Evolutionary conservation across 2,329 filamentous ascomycete genomes (phyloP), one percentile per base, ranked within the genome.

Genomic region (Exophiala aquamarina): DNA sequence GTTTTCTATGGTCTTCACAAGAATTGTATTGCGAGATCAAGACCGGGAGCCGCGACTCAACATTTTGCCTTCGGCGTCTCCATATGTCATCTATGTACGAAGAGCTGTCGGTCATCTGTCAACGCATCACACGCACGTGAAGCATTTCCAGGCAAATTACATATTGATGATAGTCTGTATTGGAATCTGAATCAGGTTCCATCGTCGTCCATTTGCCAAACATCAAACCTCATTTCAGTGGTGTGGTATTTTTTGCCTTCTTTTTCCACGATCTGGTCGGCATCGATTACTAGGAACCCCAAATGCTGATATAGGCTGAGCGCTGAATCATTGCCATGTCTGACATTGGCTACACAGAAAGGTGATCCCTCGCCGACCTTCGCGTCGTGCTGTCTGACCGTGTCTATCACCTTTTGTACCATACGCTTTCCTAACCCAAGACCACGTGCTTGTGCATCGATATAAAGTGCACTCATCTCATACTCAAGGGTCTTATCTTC

Each of bases 271-370:
- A 44, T 26, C 21, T 45, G 15, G 7, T 53, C 46, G 7, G 41
- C 34, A 9, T 53, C 14, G 37, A 50, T 36, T n/a, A 56, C 33
- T 15, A 29, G 40, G 23, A 55, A 57, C 7, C 55, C 55, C 11
- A 52, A 31, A 8, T 45, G 51, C 21, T 49, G 47, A 37, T 57
- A 57, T 6, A 57, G 31, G 10, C 43, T 23, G 31, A 54, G 38
- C 5, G 55, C 55, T 10, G 35, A 28, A 13, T 57, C 47, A 38
- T 57, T 57, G 15, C 55, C 55, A 41, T 50, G 41, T 10, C 33
- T 21, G 3, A 52, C 52, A 23, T 20, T 35, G 13, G 47, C 47
- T 13, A 29, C 23, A 20, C 41, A 54, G 33, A 11, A 44, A 17
- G 32, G 29, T 11, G 36, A 28, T 19, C 20, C n/a, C n/a, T 14